Evolutionary conservation across 2,329 filamentous ascomycete species (phyloP).

Genomic region (Phaeomoniella chlamydospora): DNA sequence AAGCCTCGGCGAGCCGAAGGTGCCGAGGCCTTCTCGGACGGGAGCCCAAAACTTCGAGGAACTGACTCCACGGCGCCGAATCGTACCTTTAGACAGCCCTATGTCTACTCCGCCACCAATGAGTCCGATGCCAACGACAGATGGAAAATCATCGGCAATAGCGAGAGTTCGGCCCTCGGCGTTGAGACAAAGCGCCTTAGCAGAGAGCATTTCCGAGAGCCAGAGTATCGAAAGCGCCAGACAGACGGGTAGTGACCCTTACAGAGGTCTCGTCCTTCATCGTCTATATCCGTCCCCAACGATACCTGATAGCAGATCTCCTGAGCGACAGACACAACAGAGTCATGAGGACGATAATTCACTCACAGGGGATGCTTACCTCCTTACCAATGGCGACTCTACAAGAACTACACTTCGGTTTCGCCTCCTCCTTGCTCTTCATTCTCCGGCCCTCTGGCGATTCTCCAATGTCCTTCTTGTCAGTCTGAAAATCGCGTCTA

Average conservation of each 20-base stretch:
- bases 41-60: neutral
- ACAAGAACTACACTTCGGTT: constrained; percentile 13
- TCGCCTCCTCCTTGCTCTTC: constrained; percentile 3
- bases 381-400: constrained; percentile 19
- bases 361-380: constrained; percentile 12
- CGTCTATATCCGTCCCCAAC: neutral
- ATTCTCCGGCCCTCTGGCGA: constrained; percentile 10
- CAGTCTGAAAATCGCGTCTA: constrained; percentile 49
- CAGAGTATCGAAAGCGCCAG: neutral
- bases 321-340: constrained; percentile 18
- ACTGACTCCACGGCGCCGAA: neutral
- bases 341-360: constrained; percentile 16
- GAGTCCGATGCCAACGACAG: constrained; percentile 14
- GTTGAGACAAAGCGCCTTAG: constrained; percentile 7
- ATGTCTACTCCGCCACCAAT: constrained; percentile 13
- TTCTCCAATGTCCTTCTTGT: constrained; percentile 49
- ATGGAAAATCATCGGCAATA: constrained; percentile 9
- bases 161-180: constrained; percentile 5
- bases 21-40: neutral
- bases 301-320: too few relatives aligned
- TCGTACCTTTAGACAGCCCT: constrained; percentile 1
- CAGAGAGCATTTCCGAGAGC: constrained; percentile 6
- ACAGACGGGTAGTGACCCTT: neutral
- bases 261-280: neutral
- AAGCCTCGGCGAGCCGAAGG: neutral